Percentiles rank a stretch among this genome's conserved stretches.
Evolutionary conservation across 2,329 filamentous ascomycete species (phyloP).

Genomic region (Ophiostoma ulmi): DNA sequence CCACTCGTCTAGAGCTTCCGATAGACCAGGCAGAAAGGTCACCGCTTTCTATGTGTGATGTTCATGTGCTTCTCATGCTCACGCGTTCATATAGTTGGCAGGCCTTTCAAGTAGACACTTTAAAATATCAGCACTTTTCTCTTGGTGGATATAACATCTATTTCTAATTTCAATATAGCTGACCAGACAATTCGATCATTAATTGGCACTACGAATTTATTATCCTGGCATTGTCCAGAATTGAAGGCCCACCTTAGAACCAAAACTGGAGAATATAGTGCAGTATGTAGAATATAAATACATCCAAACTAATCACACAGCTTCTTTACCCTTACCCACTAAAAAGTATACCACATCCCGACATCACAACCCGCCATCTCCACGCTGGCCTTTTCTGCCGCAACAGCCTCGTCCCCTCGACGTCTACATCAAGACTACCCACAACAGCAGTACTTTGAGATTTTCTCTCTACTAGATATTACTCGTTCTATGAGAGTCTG

Average conservation of each 20-base stretch:
- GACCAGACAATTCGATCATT: background rate
- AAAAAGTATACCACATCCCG: background rate
- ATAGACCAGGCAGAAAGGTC: background rate
- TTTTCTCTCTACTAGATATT: background rate
- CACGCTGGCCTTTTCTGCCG: constrained; percentile 43
- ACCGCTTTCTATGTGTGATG: background rate
- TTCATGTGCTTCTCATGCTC: background rate
- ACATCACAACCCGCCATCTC: constrained; percentile 30
- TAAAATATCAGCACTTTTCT: no score
- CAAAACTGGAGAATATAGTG: background rate
- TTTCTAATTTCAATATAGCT: background rate
- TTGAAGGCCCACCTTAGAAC: background rate
- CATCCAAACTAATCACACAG: background rate
- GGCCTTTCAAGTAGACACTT: background rate
- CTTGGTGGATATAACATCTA: background rate
- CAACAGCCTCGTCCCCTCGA: background rate
- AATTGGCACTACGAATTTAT: background rate
- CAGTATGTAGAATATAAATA: background rate
- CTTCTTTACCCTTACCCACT: background rate
- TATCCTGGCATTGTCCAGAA: background rate
- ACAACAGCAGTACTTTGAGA: background rate
- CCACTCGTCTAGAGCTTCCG: background rate
- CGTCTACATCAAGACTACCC: background rate
- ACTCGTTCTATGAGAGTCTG: background rate
- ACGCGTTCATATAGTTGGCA: background rate